Evolutionary conservation across 129 eudicot species (phyloP), one percentile per base, ranked within the genome.

Genomic region (Flaveria ramosissima): DNA sequence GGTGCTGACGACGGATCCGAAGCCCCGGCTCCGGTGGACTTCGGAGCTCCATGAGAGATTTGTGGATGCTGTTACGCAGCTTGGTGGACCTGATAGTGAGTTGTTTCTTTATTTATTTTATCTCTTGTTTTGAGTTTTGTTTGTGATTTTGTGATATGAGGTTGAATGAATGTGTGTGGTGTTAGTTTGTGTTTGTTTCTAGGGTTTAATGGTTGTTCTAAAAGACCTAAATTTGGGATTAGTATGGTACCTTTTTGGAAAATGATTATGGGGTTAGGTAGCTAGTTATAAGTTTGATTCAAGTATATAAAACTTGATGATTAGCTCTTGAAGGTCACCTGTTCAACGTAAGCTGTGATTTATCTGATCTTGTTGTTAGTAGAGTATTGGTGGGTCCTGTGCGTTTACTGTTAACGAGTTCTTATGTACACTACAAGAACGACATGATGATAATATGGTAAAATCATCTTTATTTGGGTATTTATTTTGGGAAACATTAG

Each of bases 11-110:
- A 78, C 96, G n/a, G 97, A 92, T 72, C 97, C 96, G 1, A 89
- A 88, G 82, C 97, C 97, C 10, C 84, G 97, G 1, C 97, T 92
- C 82, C 87, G 97, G 41, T 92, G 97, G 97, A 92, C 96, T 53
- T 83, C 96, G 52, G 97, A 92, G 86, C 97, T 92, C 80, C 97
- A 92, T 77, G 96, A 92, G 60, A 83, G 93, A 83, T 92, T 92
- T 71, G 93, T 92, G 16, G 97, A 92, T 57, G 97, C 97, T 7
- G 97, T 92, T 15, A 78, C 96, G 42, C 97, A 92, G 66, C 97
- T 92, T 16, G 97, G 97, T 74, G 97, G 97, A 71, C 93, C 97
- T 62, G 97, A 92, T 64, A 92, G 97, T 92, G 9, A 78, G 82
- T 77, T 5, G 41, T 36, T 6, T 36, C 41, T 36, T 36, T 36